Conservation (phyloP, 768 basidiomycete species). For the Hydnomerulius pinastri region DNA sequence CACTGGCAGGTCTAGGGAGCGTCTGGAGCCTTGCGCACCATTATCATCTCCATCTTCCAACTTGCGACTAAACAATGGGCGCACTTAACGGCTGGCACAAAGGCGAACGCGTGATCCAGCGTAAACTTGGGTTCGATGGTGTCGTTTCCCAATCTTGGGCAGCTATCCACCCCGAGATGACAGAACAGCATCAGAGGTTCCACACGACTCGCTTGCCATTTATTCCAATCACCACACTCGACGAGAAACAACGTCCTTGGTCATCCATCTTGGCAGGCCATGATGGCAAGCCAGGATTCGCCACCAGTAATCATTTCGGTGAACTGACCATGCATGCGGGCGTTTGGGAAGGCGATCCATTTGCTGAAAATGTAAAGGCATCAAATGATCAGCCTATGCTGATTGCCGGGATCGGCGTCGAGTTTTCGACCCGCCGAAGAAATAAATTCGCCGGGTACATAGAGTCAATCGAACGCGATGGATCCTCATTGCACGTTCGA, state of each 20-base stretch:
- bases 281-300: constrained; percentile 49
- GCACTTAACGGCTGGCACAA: constrained; percentile 39
- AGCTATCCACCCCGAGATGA: constrained; percentile 47
- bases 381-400: constrained; percentile 26
- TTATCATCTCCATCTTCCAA: neutral
- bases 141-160: constrained; percentile 40
- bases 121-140: constrained; percentile 44
- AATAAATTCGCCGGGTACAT: constrained; percentile 65
- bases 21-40: neutral
- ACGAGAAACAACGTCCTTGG: constrained; percentile 56
- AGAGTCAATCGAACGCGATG: constrained; percentile 32
- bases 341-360: constrained; percentile 60
- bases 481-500: constrained; percentile 37
- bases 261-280: constrained; percentile 51
- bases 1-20: too few species aligned
- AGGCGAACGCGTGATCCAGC: constrained; percentile 54
- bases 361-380: constrained; percentile 37
- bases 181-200: constrained; percentile 51
- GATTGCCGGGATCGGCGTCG: constrained; percentile 63
- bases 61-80: constrained; percentile 17
- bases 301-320: constrained; percentile 37
- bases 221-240: constrained; percentile 57
- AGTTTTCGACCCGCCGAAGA: constrained; percentile 57
- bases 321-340: constrained; percentile 39
- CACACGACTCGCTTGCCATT: constrained; percentile 52